These are phyloP conservation scores for Didymella sp. DNA, from an alignment of 2,329 filamentous ascomycete species.

Conservation along the genomic window DNA sequence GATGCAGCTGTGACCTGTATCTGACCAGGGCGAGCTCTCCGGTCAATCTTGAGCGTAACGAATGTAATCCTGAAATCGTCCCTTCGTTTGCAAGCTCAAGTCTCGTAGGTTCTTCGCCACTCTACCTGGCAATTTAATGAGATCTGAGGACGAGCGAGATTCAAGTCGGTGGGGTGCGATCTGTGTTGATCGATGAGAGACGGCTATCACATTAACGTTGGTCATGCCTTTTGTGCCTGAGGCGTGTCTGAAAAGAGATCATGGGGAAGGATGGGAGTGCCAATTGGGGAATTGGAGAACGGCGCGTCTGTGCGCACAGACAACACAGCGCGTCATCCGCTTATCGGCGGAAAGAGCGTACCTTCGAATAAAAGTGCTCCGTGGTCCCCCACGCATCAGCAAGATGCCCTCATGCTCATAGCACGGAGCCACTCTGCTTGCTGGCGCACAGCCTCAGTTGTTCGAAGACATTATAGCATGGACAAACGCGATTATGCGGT, in stretches of 20 bases:
- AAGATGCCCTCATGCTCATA: constrained; percentile 45
- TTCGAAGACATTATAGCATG: constrained; percentile 36
- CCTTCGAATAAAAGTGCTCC: constrained; percentile 24
- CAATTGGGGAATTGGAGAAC: constrained; percentile 11
- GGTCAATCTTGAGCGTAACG: neutral
- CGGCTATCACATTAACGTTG: too few relatives aligned
- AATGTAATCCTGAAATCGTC: neutral
- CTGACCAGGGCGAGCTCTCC: neutral
- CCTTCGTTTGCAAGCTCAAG: neutral
- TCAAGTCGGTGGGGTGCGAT: neutral
- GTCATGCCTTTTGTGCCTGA: neutral
- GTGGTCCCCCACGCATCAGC: constrained; percentile 11
- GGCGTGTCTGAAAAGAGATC: neutral
- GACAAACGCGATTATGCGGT: constrained; percentile 48
- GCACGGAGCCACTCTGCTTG: constrained; percentile 29
- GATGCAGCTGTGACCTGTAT: neutral
- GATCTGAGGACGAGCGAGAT: neutral
- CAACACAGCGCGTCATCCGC: constrained; percentile 38
- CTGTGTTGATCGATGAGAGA: too few relatives aligned
- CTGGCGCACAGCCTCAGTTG: constrained; percentile 19
- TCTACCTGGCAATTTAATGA: neutral
- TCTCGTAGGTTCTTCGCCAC: neutral
- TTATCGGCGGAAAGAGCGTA: constrained; percentile 24
- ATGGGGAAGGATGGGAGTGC: constrained; percentile 2
- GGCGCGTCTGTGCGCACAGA: constrained; percentile 20